These are phyloP conservation scores for Elaeis oleifera DNA, from an alignment of 202 grass and related monocot genomes.

Conservation along the genomic window DNA sequence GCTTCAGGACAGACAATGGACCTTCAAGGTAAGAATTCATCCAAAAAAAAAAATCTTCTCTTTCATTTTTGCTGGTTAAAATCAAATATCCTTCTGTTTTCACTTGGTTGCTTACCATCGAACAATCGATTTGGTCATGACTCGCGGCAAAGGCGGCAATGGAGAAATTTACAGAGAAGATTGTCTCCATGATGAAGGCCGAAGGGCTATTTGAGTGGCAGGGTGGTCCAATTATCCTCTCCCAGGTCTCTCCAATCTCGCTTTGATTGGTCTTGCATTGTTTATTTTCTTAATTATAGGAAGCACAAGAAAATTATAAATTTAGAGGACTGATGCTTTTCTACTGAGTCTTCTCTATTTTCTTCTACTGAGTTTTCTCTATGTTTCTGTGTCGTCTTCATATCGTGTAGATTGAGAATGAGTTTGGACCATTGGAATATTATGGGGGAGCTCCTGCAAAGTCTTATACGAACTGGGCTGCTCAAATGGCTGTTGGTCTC, in stretches of 20 bases:
- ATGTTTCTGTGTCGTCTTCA: neutral
- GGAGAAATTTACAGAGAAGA: constrained; percentile 62
- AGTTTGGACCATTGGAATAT: constrained; percentile 10
- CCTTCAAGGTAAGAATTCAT: constrained; percentile 55
- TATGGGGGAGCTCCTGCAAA: neutral
- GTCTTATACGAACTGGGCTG: constrained; percentile 9
- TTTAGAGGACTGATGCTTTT: too few relatives aligned
- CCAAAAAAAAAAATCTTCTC: neutral
- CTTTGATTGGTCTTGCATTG: too few relatives aligned
- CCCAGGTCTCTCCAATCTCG: constrained; percentile 38
- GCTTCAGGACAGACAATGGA: constrained; percentile 79
- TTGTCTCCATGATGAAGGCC: constrained; percentile 81
- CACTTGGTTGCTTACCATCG: neutral
- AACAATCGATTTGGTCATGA: neutral
- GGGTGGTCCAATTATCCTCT: constrained; percentile 83
- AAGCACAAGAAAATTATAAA: too few relatives aligned
- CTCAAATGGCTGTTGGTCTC: constrained; percentile 13
- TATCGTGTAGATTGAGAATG: constrained; percentile 13
- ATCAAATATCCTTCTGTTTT: too few relatives aligned
- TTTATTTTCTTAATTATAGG: too few relatives aligned
- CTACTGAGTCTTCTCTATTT: too few relatives aligned
- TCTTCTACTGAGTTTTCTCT: too few relatives aligned
- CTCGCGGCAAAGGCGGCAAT: constrained; percentile 27
- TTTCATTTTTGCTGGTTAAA: neutral
- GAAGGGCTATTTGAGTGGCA: constrained; percentile 70